Evolutionary conservation across 2,329 filamentous ascomycete species (phyloP).

Genomic region (Annulohypoxylon truncatum): DNA sequence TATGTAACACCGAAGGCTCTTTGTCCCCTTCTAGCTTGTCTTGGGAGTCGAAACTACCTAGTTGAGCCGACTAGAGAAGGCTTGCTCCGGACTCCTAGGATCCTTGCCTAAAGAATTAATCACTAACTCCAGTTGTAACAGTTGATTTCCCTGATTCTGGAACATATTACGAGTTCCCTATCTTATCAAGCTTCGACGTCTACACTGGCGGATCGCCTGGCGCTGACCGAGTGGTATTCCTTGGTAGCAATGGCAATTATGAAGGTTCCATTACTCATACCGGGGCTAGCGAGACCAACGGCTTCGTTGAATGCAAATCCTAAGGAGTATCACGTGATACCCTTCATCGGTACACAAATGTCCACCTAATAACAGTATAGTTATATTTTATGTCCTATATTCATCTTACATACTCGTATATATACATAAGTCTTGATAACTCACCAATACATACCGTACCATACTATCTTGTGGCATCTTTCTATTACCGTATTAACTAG

Average conservation of each 20-base stretch:
- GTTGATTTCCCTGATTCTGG: neutral
- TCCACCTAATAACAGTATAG: no score
- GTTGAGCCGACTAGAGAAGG: no score
- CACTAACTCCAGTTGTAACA: neutral
- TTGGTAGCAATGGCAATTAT: slow-evolving; percentile 64
- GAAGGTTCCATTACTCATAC: slow-evolving; percentile 74
- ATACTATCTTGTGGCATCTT: no score
- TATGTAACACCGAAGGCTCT: neutral
- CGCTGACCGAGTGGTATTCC: slow-evolving; percentile 71
- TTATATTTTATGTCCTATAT: neutral
- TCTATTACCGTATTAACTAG: no score
- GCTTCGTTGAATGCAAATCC: slow-evolving; percentile 69
- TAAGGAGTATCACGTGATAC: neutral
- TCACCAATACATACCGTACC: no score
- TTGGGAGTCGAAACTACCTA: no score
- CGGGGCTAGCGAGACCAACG: slow-evolving; percentile 69
- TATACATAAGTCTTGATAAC: no score
- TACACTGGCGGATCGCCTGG: slow-evolving; percentile 67
- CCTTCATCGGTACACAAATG: no score
- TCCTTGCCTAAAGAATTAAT: neutral
- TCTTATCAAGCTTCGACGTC: slow-evolving; percentile 50
- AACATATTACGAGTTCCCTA: slow-evolving; percentile 55
- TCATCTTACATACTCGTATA: neutral
- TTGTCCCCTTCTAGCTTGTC: no score
- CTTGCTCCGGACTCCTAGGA: no score